These are phyloP conservation scores for Globisporangium recalcitrans DNA, from an alignment of 352 stramenopile species.

Conservation along the genomic window DNA sequence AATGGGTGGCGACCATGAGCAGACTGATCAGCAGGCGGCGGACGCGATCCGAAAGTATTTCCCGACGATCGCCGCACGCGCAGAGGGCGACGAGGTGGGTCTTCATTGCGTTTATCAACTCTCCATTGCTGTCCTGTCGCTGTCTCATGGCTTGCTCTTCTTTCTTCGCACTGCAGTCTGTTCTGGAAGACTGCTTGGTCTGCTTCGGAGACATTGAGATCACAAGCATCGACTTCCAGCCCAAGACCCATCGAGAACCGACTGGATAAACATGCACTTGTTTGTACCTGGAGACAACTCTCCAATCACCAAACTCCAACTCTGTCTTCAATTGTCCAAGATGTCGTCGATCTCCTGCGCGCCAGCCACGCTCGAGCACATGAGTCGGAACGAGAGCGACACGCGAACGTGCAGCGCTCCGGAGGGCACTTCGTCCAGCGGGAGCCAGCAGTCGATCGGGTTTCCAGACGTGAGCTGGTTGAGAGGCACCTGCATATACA, in stretches of 20 bases:
- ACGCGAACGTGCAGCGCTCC: conserved; percentile 55
- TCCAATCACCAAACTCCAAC: neutral
- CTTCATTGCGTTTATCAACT: neutral
- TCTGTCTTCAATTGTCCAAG: neutral
- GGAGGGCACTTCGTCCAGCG: conserved; percentile 49
- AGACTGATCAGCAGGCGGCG: conserved; percentile 56
- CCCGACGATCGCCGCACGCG: conserved; percentile 46
- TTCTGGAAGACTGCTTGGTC: conserved; percentile 40
- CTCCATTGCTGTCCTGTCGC: neutral
- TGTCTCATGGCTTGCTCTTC: neutral
- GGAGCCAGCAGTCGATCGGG: conserved; percentile 66
- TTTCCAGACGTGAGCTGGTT: conserved; percentile 47
- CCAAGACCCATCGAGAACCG: neutral
- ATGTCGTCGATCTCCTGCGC: conserved; percentile 22
- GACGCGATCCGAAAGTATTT: conserved; percentile 60
- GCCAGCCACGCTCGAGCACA: conserved; percentile 52
- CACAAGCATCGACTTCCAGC: conserved; percentile 17
- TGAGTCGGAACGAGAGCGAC: conserved; percentile 74
- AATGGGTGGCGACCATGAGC: neutral
- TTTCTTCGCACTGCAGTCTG: neutral
- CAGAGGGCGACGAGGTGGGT: conserved; percentile 31
- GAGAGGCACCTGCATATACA: conserved; percentile 36
- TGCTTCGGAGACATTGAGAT: conserved; percentile 45
- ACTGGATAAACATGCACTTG: neutral
- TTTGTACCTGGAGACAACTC: neutral